Base-by-base conservation (phyloP, 2,329 filamentous ascomycete species). In the Plenodomus biglobosus region DNA sequence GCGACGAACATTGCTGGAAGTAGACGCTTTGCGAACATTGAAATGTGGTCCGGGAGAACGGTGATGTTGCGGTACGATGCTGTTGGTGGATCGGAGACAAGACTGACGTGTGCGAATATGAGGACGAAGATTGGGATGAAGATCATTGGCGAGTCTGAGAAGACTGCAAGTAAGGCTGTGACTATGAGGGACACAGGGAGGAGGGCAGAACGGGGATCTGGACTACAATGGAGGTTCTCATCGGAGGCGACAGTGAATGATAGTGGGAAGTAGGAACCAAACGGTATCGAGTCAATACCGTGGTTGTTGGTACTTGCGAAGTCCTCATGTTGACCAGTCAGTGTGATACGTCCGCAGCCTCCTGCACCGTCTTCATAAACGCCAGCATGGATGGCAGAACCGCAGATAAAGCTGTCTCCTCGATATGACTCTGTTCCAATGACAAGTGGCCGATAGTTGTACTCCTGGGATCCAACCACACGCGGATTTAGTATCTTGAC, bases 321-420 rank as follows among this genome's bases (percentile, higher is more conserved):
- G 38, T 80, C 76, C 44, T 80, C 75, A 42, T 84, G 80, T 38
- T 84, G 77, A 15, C 92, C 92, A 20, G 88, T 78, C 16, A 92
- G 78, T 46, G 82, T 79, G 34, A 92, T 80, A 6, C 94, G 87
- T 46, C 91, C 91, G 61, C 91, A 95, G 1, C 91, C 91, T 27
- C 91, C 91, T 35, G 80, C 75, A 0, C 76, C 72, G 61, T 90
- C 82, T 22, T 80, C 80, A 42, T 94, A 81, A 53, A 91, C 76
- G 10, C 90, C 90, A 1, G 89, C 84, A 66, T 96, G 91, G 40
- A 95, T 87, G 24, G 90, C 91, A n/a, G 90, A 81, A 49, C 84
- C 85, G 66, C 91, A 96, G 41, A 96, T 84, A 70, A 89, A 95
- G 37, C 89, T 94, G 71, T 96, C 91, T 3, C 89, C 90, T n/a